Conservation (phyloP, 2,329 filamentous ascomycete genomes). For the Botrytis hyacinthi region DNA sequence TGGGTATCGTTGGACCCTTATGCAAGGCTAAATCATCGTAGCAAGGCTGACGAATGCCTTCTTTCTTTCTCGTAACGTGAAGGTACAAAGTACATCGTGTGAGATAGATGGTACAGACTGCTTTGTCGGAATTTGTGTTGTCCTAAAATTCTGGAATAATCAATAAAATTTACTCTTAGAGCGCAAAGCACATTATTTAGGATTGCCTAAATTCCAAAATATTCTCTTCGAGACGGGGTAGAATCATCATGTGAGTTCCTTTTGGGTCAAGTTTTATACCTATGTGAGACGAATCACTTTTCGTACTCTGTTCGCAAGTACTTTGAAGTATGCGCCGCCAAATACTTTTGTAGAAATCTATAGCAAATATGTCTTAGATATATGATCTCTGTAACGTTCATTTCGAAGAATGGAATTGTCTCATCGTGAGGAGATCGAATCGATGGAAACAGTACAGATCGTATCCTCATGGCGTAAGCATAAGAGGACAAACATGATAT, state of each 20-base stretch:
- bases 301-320: neutral
- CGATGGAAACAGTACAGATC: neutral
- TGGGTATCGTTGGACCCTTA: constrained; percentile 1
- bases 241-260: neutral
- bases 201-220: neutral
- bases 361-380: neutral
- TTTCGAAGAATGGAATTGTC: neutral
- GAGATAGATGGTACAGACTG: neutral
- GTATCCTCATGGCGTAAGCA: neutral
- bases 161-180: neutral
- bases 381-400: neutral
- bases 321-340: neutral
- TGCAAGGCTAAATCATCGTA: neutral
- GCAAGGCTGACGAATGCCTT: constrained; percentile 8
- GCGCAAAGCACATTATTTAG: too few species aligned
- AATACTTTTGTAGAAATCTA: neutral
- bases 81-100: neutral
- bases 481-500: constrained; percentile 13
- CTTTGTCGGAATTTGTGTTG: neutral
- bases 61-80: neutral
- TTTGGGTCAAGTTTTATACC: neutral
- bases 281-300: neutral
- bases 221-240: neutral
- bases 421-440: neutral
- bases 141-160: neutral